A percentile compares a stretch with the other conserved stretches of the same genome.
phyloP scores from a whole-genome alignment of 2,329 filamentous ascomycete species.

The Dothiorella sarmentorum region DNA sequence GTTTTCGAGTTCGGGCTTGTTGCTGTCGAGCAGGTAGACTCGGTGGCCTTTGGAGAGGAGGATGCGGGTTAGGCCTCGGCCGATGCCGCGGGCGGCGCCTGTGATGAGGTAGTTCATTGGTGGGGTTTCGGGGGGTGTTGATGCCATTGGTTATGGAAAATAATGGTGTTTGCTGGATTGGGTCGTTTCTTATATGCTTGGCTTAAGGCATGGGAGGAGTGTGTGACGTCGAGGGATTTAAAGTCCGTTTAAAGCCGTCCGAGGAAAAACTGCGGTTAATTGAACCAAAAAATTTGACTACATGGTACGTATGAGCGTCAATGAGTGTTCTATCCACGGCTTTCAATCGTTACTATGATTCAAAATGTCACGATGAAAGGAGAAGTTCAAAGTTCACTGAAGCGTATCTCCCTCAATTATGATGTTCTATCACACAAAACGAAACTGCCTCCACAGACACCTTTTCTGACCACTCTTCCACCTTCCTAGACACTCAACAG shows the following conservation, averaged over 20 bases:
- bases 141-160: slow-evolving; percentile 6
- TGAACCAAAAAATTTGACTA: background rate
- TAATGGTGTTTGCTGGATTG: too few species aligned
- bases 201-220: too few species aligned
- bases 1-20: slow-evolving; percentile 40
- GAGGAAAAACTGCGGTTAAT: background rate
- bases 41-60: slow-evolving; percentile 43
- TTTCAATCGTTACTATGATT: too few species aligned
- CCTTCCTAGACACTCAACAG: background rate
- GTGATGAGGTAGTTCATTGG: slow-evolving; percentile 35
- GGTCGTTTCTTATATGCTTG: too few species aligned
- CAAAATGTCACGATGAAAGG: too few species aligned
- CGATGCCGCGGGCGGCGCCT: slow-evolving; percentile 47
- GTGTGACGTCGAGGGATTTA: too few species aligned
- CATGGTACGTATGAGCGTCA: background rate
- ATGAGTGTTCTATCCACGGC: too few species aligned
- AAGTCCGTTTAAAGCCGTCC: too few species aligned
- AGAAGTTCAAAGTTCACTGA: too few species aligned
- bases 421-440: background rate
- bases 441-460: background rate
- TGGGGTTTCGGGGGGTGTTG: background rate
- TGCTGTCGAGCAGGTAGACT: slow-evolving; percentile 45
- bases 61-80: slow-evolving; percentile 43
- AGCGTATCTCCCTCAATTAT: background rate
- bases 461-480: background rate